A percentile compares a stretch with the other conserved stretches of the same genome.
Conservation (phyloP, 768 basidiomycete species). For the Leucocoprinus sp. region DNA sequence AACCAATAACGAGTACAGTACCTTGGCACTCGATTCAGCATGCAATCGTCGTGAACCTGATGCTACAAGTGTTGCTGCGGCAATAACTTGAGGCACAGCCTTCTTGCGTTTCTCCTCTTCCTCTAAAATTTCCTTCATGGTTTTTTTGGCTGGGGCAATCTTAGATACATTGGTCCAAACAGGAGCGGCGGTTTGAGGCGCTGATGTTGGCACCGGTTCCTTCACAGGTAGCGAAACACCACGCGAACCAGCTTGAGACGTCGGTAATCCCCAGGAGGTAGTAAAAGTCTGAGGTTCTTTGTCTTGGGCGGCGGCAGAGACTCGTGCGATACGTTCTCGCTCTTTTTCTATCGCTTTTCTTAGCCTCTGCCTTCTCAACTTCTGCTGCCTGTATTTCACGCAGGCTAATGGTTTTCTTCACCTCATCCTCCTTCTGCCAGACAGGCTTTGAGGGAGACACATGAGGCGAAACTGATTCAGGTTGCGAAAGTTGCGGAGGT, state of each 20-base stretch:
- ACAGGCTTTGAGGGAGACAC: slow-evolving; percentile 37
- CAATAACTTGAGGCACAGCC: slow-evolving; percentile 48
- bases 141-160: slow-evolving; percentile 62
- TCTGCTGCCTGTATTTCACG: slow-evolving; percentile 96
- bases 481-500: slow-evolving; percentile 7
- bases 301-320: slow-evolving; percentile 22
- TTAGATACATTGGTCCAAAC: slow-evolving; percentile 72
- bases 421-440: slow-evolving; percentile 66
- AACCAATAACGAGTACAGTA: slow-evolving; percentile 18
- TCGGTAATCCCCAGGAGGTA: slow-evolving; percentile 80
- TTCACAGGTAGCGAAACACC: slow-evolving; percentile 26
- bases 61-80: slow-evolving; percentile 41
- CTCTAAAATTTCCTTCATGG: slow-evolving; percentile 98
- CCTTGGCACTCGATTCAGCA: slow-evolving; percentile 75
- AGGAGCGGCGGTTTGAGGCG: slow-evolving; percentile 22
- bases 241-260: slow-evolving; percentile 69
- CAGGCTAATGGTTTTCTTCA: slow-evolving; percentile 62
- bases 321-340: slow-evolving; percentile 51
- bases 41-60: slow-evolving; percentile 62
- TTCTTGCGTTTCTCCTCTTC: slow-evolving; percentile 90
- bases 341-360: slow-evolving; percentile 71
- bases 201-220: slow-evolving; percentile 30
- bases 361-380: slow-evolving; percentile 67
- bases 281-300: slow-evolving; percentile 56
- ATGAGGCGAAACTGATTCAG: slow-evolving; percentile 13